Conservation (phyloP, 176 grass and related monocot species). For the Tillandsia leiboldiana region DNA sequence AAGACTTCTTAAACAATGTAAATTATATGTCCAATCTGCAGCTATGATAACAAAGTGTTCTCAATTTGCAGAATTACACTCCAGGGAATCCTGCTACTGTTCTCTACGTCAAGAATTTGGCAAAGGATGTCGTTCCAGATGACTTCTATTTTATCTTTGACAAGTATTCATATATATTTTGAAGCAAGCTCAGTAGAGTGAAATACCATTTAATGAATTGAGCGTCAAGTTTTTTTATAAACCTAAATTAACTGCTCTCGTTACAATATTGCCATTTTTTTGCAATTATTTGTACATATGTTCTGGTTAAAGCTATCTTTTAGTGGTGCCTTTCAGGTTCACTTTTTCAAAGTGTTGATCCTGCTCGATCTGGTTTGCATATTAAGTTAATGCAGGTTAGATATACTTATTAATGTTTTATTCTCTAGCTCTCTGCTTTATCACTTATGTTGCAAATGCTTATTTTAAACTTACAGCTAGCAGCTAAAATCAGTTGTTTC, state of each 20-base stretch:
- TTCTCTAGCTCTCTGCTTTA: background rate
- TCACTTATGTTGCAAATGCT: background rate
- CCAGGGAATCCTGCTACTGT: conserved; percentile 70
- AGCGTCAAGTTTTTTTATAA: background rate
- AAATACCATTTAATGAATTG: background rate
- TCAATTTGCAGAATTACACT: conserved; percentile 57
- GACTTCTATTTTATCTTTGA: conserved; percentile 92
- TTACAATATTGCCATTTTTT: conserved; percentile 7
- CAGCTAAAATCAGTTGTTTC: background rate
- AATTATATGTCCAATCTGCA: no score
- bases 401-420: conserved; percentile 14
- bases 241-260: conserved; percentile 6
- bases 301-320: background rate
- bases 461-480: background rate
- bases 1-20: background rate
- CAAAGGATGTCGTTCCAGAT: conserved; percentile 77
- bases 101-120: conserved; percentile 93
- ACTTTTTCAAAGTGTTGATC: conserved; percentile 52
- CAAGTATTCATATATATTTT: conserved; percentile 18
- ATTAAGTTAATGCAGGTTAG: conserved; percentile 92
- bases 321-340: conserved; percentile 39
- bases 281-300: background rate
- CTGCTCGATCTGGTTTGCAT: conserved; percentile 43
- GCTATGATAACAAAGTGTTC: background rate
- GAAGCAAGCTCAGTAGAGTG: conserved; percentile 7